A percentile compares a stretch with the other conserved stretches of the same genome.
Evolutionary conservation across 192 early-diverging fungal species (phyloP).

Genomic region (Mortierella hygrophila): DNA sequence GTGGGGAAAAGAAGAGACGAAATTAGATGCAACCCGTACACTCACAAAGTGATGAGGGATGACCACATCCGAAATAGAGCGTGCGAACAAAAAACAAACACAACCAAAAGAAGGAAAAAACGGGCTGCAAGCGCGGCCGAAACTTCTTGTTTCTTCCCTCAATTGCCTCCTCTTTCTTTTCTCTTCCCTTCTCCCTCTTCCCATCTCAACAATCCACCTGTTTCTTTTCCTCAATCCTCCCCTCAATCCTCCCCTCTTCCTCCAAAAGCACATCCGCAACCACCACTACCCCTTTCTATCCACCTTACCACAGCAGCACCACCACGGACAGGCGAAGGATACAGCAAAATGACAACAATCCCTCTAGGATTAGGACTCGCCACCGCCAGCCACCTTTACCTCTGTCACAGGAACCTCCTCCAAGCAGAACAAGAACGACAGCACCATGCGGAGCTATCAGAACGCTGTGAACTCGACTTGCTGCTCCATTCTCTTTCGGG

Average conservation of each 20-base stretch:
- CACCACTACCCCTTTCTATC: neutral
- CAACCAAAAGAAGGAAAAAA: neutral
- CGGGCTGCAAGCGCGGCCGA: no score
- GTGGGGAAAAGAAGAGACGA: neutral
- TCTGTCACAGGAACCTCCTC: conserved; percentile 14
- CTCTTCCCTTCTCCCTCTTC: neutral
- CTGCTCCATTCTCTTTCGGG: conserved; percentile 13
- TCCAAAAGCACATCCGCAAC: neutral
- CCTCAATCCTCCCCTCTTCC: neutral
- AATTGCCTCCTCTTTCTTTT: neutral
- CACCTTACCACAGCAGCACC: neutral
- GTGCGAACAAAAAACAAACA: neutral
- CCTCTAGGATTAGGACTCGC: conserved; percentile 25
- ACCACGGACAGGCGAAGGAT: neutral
- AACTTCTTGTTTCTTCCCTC: no score
- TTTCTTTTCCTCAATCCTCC: neutral
- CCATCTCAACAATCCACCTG: neutral
- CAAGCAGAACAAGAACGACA: conserved; percentile 9
- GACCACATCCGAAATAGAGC: neutral
- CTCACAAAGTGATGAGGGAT: neutral
- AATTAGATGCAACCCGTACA: neutral
- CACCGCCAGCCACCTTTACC: conserved; percentile 19
- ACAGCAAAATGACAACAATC: neutral
- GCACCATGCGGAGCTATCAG: neutral
- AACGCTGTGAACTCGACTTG: conserved; percentile 14